A percentile compares a stretch with the other conserved stretches of the same genome.
Conservation (phyloP, 1,284 basidiomycete genomes). For the Sporisorium exsertum region DNA sequence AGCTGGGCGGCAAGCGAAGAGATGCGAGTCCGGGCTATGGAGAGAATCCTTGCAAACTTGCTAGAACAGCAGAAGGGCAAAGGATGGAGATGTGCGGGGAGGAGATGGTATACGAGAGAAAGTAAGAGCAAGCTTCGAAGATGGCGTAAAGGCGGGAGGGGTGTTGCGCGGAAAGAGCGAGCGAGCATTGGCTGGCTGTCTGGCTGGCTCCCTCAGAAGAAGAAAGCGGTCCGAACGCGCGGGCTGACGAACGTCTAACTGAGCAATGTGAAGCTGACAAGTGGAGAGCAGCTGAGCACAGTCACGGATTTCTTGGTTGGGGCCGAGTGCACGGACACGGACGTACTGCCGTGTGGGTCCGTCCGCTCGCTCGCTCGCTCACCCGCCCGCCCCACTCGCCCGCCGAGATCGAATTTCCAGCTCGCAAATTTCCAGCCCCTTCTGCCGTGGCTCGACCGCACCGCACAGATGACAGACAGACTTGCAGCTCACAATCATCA, state of each 20-base stretch:
- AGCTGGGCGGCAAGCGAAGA: constrained; percentile 44
- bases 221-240: constrained; percentile 33
- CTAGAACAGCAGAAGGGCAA: constrained; percentile 25
- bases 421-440: constrained; percentile 2
- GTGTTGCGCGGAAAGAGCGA: not conserved
- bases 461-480: not conserved
- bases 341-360: constrained; percentile 4
- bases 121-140: constrained; percentile 18
- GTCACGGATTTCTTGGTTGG: not conserved
- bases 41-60: constrained; percentile 48
- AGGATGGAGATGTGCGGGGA: constrained; percentile 12
- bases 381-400: too few relatives aligned
- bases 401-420: not conserved
- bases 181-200: constrained; percentile 1
- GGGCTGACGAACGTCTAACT: constrained; percentile 13
- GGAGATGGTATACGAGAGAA: constrained; percentile 14
- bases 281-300: constrained; percentile 5
- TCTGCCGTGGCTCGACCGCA: not conserved
- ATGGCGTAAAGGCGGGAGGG: constrained; percentile 5
- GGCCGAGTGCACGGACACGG: constrained; percentile 10
- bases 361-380: not conserved
- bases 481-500: not conserved
- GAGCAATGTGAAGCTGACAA: not conserved
- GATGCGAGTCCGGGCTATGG: constrained; percentile 34
- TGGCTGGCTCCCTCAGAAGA: constrained; percentile 10